phyloP scores from a whole-genome alignment of 2,329 filamentous ascomycete species.

The Fusarium keratoplasticum region DNA sequence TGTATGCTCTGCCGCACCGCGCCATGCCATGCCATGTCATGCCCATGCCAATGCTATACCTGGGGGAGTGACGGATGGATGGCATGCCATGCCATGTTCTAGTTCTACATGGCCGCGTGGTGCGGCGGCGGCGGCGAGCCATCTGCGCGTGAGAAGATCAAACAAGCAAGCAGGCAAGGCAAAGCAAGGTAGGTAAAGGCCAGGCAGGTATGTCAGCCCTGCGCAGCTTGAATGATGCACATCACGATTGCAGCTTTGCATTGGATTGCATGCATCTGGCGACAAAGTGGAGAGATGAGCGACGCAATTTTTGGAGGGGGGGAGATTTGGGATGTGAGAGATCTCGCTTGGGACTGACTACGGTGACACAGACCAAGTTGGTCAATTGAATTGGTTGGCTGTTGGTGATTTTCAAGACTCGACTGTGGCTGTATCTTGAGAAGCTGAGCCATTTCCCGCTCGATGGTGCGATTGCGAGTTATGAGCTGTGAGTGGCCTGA shows the following conservation, averaged over 20 bases:
- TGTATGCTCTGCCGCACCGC: slow-evolving; percentile 4
- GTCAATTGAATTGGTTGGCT: neutral
- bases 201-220: slow-evolving; percentile 4
- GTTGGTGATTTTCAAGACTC: neutral
- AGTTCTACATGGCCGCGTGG: neutral
- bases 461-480: neutral
- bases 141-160: neutral
- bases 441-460: neutral
- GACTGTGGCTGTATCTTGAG: neutral
- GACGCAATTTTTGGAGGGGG: neutral
- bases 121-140: neutral
- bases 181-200: neutral
- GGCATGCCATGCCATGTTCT: slow-evolving; percentile 14
- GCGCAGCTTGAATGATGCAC: slow-evolving; percentile 27
- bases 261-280: slow-evolving; percentile 33
- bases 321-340: slow-evolving; percentile 3
- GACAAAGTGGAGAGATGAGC: slow-evolving; percentile 23
- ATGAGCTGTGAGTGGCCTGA: neutral
- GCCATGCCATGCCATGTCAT: slow-evolving; percentile 9
- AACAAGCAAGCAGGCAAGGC: neutral
- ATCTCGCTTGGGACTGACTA: slow-evolving; percentile 4
- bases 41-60: slow-evolving; percentile 1
- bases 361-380: slow-evolving; percentile 18
- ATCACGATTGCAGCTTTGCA: slow-evolving; percentile 40
- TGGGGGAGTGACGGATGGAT: neutral